A percentile compares a stretch with the other conserved stretches of the same genome.
Conservation (phyloP, 2,329 filamentous ascomycete species). For the Rhynchosporium graminicola region DNA sequence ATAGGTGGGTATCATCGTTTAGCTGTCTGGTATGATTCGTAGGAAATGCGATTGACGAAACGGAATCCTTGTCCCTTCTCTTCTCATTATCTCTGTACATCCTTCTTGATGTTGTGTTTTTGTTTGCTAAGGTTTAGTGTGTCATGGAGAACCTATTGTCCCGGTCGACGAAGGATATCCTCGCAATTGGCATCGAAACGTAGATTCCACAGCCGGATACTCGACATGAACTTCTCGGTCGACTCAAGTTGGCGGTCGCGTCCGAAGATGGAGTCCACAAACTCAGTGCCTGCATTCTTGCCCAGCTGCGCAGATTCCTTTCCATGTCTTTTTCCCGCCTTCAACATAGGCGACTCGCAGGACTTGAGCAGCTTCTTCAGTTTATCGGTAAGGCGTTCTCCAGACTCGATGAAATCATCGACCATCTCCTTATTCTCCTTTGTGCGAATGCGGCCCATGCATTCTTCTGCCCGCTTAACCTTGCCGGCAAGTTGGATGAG, state of each 20-base stretch:
- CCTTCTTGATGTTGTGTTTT: not conserved
- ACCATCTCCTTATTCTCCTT: slow-evolving; percentile 77
- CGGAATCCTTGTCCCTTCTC: slow-evolving; percentile 3
- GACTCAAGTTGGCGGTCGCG: slow-evolving; percentile 84
- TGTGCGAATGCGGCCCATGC: slow-evolving; percentile 69
- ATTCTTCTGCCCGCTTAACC: slow-evolving; percentile 86
- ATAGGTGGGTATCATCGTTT: slow-evolving; percentile 11
- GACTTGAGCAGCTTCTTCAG: slow-evolving; percentile 85
- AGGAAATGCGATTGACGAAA: slow-evolving; percentile 12
- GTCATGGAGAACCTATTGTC: slow-evolving; percentile 30
- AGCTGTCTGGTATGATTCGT: not conserved
- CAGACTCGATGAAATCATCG: slow-evolving; percentile 86
- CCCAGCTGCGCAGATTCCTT: slow-evolving; percentile 74
- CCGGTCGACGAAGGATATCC: slow-evolving; percentile 70
- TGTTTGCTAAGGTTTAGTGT: not conserved
- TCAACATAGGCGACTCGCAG: slow-evolving; percentile 95
- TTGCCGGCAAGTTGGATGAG: slow-evolving; percentile 93
- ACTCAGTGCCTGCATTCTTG: slow-evolving; percentile 90
- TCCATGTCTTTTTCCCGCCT: slow-evolving; percentile 72
- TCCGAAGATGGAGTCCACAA: slow-evolving; percentile 94
- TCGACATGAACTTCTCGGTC: slow-evolving; percentile 89
- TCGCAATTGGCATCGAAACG: slow-evolving; percentile 96
- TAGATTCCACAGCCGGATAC: slow-evolving; percentile 68
- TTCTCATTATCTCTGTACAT: not conserved
- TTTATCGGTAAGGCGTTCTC: slow-evolving; percentile 82